Conservation (phyloP, 768 basidiomycete species). For the Tephrocybe sp. region DNA sequence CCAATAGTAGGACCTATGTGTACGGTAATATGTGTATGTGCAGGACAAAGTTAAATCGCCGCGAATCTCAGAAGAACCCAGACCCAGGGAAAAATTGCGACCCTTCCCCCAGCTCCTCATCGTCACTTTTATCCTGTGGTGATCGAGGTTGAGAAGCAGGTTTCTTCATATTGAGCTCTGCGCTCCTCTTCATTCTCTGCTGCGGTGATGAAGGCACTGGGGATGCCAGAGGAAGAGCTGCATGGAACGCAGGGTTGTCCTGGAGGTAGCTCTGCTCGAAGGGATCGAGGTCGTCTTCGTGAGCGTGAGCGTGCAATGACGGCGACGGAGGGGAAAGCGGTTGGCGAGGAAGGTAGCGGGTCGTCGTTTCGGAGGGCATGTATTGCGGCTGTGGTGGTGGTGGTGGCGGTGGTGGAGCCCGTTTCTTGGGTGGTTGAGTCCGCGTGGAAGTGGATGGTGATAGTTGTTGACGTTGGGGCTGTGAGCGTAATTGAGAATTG, state of each 20-base stretch:
- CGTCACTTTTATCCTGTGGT: slow-evolving; percentile 17
- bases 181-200: slow-evolving; percentile 33
- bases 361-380: slow-evolving; percentile 20
- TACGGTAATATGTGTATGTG: no score
- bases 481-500: slow-evolving; percentile 19
- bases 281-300: slow-evolving; percentile 40
- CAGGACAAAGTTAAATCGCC: no score
- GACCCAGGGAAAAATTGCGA: slow-evolving; percentile 41
- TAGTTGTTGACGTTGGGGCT: slow-evolving; percentile 8
- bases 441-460: slow-evolving; percentile 3
- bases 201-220: slow-evolving; percentile 10
- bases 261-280: slow-evolving; percentile 37
- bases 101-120: slow-evolving; percentile 24
- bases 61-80: slow-evolving; percentile 27
- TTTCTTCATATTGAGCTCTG: slow-evolving; percentile 44
- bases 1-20: no score
- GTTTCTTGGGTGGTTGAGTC: slow-evolving; percentile 11
- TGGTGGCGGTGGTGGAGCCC: slow-evolving; percentile 1
- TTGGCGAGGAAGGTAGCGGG: slow-evolving; percentile 27
- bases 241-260: slow-evolving; percentile 20
- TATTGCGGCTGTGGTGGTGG: slow-evolving; percentile 19
- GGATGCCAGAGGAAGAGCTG: slow-evolving; percentile 13
- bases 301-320: slow-evolving; percentile 16
- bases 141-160: slow-evolving; percentile 27
- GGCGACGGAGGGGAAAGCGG: slow-evolving; percentile 23